Base-by-base conservation (phyloP, 495 filamentous ascomycete genomes). In the Tuber brumale region DNA sequence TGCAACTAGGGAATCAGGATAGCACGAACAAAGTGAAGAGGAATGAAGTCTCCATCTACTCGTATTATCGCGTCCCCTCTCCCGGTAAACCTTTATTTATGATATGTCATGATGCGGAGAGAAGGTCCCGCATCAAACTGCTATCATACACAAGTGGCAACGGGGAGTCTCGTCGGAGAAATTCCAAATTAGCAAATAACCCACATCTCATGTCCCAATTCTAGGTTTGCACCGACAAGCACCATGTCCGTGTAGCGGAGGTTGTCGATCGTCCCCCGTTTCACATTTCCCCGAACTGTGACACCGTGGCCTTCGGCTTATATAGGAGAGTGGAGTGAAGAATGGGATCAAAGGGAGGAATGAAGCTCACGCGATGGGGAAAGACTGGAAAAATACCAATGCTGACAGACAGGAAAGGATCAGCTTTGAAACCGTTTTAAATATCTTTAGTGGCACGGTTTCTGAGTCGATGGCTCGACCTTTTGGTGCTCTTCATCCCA, bases 101-200 rank as follows among this genome's bases (percentile, higher is more conserved):
- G 51, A 61, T 61, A 61, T 66, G 57, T 66, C 57, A 66, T 66
- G 57, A 35, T 66, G 57, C 27, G 57, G 57, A 66, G 57, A 66
- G 57, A 35, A 27, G 14, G 14, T 18, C 14, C 57, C 4, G n/a
- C 3, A 31, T 27, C 10, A 14, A 31, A 61, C 51, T 51, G 51
- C n/a, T 61, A 39, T 4, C 37, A 39, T 39, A 10, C 27, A 6
- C 51, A 31, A 61, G 51, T 14, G 51, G 57, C 57, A 31, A 66
- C 27, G 27, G 16, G 51, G 57, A 35, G 18, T 35, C 57, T 35
- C 57, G 31, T 66, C 31, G 27, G 27, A 66, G 57, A 35, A 35
- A 66, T 31, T 66, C 12, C 4, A 35, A 35, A 35, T 18, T 12
- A 19, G 27, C 31, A 5, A 35, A 35, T 66, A 35, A 66, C 14